Base-by-base conservation (phyloP, 139 green algal species). In the Raphidocelis subcapitata region DNA sequence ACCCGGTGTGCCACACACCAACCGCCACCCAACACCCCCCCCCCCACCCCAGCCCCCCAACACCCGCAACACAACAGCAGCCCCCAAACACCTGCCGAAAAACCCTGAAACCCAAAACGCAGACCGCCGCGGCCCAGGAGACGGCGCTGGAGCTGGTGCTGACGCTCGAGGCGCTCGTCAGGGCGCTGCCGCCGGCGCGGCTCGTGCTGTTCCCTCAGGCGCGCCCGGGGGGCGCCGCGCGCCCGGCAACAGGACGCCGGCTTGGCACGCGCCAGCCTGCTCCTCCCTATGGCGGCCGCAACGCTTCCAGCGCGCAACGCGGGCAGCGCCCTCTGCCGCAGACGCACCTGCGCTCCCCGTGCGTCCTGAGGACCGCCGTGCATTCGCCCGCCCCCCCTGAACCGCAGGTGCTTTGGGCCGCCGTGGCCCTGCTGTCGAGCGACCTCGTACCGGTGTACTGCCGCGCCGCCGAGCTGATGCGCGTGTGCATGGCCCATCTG, bases 191-290 rank as follows among this genome's bases (percentile, higher is more conserved):
- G 18, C 59, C 77, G 1, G 72, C 74, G 23, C 92, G 92, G 63
- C 69, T 96, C 61, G 75, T 97, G 74, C 77, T 97, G 24, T 95
- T 89, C 67, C 92, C 92, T 2, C 92, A 97, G 55, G 51, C 95
- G 23, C 68, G 86, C 54, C 55, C 81, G 61, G 44, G n/a, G n/a
- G n/a, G n/a, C n/a, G n/a, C n/a, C n/a, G n/a, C n/a, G n/a, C n/a
- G n/a, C n/a, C n/a, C n/a, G n/a, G n/a, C n/a, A n/a, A n/a, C n/a
- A n/a, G n/a, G n/a, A n/a, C n/a, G n/a, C n/a, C n/a, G n/a, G n/a
- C n/a, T n/a, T n/a, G n/a, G 46, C 57, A 24, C 5, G n/a, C 31
- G 24, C 3, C 44, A 32, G 29, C 37, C 32, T 47, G 52, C 14
- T 29, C 28, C 35, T n/a, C 24, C 3, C 10, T 3, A 36, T 66